Conservation (phyloP, 495 filamentous ascomycete species). For the Neurospora pannonica region DNA sequence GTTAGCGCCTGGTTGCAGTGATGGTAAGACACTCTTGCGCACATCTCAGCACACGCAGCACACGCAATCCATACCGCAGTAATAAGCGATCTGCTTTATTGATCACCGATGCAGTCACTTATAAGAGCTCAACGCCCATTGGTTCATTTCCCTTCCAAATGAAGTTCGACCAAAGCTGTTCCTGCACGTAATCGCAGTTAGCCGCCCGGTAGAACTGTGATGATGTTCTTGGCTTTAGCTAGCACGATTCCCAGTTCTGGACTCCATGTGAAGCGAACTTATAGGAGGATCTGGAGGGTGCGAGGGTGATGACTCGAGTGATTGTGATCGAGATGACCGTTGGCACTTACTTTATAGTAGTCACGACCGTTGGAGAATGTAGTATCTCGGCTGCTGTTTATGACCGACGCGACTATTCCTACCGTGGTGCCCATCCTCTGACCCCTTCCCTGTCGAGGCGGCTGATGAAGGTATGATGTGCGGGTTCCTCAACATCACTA, state of each 20-base stretch:
- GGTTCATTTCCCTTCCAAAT: not conserved
- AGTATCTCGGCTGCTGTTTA: not conserved
- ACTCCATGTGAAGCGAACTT: not conserved
- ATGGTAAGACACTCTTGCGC: not conserved
- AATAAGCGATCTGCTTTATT: not conserved
- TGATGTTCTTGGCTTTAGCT: not conserved
- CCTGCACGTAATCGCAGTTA: slow-evolving; percentile 12
- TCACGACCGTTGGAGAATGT: not conserved
- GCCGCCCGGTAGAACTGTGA: slow-evolving; percentile 6
- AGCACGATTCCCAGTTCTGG: not conserved
- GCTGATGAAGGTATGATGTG: not conserved
- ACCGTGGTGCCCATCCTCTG: not conserved
- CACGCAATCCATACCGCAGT: not conserved
- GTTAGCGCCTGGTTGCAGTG: not conserved
- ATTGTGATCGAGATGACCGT: not conserved
- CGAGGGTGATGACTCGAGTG: not conserved
- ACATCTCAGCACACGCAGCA: not conserved
- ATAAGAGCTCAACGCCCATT: not conserved
- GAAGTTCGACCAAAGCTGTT: not conserved
- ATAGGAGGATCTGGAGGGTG: not conserved
- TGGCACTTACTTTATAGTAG: not conserved
- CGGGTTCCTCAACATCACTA: not conserved
- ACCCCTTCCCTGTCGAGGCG: not conserved
- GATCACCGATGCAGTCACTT: not conserved
- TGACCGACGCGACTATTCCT: not conserved